These are phyloP conservation scores for Geosmithia putterillii DNA, from an alignment of 2,329 filamentous ascomycete genomes.

Conservation along the genomic window DNA sequence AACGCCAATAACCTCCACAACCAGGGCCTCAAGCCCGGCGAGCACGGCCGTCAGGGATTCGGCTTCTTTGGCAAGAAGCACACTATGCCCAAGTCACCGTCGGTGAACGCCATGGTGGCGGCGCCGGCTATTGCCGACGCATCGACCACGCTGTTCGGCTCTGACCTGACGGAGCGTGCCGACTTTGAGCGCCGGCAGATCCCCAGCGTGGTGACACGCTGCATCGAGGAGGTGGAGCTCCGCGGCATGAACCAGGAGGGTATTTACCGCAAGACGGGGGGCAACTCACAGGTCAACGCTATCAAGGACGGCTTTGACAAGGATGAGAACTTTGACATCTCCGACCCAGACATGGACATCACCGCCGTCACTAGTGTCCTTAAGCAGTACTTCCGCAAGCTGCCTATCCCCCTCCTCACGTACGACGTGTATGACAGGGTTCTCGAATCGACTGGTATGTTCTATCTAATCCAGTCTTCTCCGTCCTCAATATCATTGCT, in stretches of 20 bases:
- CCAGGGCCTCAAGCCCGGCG: slow-evolving; percentile 12
- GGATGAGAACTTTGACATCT: slow-evolving; percentile 78
- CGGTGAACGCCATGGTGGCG: slow-evolving; percentile 25
- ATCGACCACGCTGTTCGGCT: slow-evolving; percentile 64
- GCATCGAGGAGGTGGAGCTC: slow-evolving; percentile 91
- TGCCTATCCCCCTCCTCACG: slow-evolving; percentile 80
- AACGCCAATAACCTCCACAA: slow-evolving; percentile 6
- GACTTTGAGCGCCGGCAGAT: slow-evolving; percentile 84
- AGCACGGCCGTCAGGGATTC: slow-evolving; percentile 45
- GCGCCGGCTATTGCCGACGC: slow-evolving; percentile 33
- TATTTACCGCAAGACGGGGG: slow-evolving; percentile 95
- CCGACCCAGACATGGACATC: slow-evolving; percentile 86
- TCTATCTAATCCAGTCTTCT: neutral
- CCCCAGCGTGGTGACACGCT: slow-evolving; percentile 80
- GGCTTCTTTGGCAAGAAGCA: slow-evolving; percentile 57
- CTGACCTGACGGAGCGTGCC: slow-evolving; percentile 73
- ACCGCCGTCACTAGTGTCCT: slow-evolving; percentile 90
- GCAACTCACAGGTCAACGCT: slow-evolving; percentile 77
- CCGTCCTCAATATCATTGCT: slow-evolving; percentile 5
- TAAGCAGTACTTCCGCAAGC: slow-evolving; percentile 94
- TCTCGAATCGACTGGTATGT: slow-evolving; percentile 65
- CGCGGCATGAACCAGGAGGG: slow-evolving; percentile 96
- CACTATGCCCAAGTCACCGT: slow-evolving; percentile 38
- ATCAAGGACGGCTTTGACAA: slow-evolving; percentile 89
- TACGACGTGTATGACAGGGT: slow-evolving; percentile 87